Base-by-base conservation (phyloP, 305 asterid genomes). In the Withania somnifera region DNA sequence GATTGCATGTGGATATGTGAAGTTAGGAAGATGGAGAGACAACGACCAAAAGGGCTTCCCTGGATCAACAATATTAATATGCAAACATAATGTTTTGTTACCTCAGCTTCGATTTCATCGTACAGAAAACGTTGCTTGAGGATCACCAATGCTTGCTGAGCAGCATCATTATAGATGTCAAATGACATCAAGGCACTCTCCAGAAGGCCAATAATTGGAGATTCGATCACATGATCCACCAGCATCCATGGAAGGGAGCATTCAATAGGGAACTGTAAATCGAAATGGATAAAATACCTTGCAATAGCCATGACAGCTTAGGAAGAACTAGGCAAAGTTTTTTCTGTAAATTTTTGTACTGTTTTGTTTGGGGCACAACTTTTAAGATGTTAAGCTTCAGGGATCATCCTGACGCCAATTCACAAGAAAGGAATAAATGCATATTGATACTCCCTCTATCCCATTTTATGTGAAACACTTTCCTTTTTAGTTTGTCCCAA, bases 191-290 rank as follows among this genome's bases (percentile, higher is more conserved):
- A 85, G 76, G 90, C 87, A 78, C 96, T 93, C 91, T 94, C 99
- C 84, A 96, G 87, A 86, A 94, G 97, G 84, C 98, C 98, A 11
- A 89, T 86, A 84, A 88, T 89, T 81, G 90, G 98, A 85, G 97
- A 92, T 83, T 92, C 97, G 26, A 94, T 79, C 82, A 90, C 95
- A 87, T 96, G 95, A 87, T 96, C 98, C 92, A 96, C 97, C 93
- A 96, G 91, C 95, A 96, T 93, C 99, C 99, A 96, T 20, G 99
- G 98, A 90, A 96, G 97, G 88, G 99, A 96, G 87, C 99, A 96
- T 83, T 96, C 98, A 57, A 94, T 91, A 32, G 99, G 99, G 90
- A 96, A 96, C 99, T 96, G 94, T 87, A 89, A 52, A 84, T n/a
- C 61, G 61, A 73, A 69, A 83, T 14, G 57, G 83, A 7, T 79